Evolutionary conservation across 441 rosid genomes (phyloP).

Genomic region (Pelargonium cotyledonis): DNA sequence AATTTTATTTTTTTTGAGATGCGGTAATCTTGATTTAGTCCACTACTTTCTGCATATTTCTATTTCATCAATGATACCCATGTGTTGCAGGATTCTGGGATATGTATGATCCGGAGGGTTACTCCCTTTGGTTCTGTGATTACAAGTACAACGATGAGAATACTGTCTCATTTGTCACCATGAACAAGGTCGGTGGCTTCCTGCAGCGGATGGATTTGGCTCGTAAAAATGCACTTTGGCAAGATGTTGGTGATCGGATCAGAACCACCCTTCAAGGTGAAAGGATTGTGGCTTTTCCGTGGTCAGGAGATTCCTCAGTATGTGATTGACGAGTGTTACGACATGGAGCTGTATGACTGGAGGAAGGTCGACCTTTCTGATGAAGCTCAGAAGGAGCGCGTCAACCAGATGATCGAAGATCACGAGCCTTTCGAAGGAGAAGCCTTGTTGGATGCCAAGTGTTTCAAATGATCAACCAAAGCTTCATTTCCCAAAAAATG

Average conservation of each 20-base stretch:
- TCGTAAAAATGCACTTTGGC: constrained; percentile 86
- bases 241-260: constrained; percentile 82
- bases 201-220: constrained; percentile 92
- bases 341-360: constrained; percentile 96
- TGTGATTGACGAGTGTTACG: constrained; percentile 75
- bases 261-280: constrained; percentile 72
- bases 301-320: constrained; percentile 79
- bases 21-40: too few relatives aligned
- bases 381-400: constrained; percentile 82
- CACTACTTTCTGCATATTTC: neutral
- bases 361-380: constrained; percentile 71
- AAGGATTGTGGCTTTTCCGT: constrained; percentile 94
- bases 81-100: constrained; percentile 99
- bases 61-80: too few relatives aligned
- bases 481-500: too few relatives aligned
- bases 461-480: constrained; percentile 83
- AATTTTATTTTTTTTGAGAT: too few relatives aligned
- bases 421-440: constrained; percentile 88
- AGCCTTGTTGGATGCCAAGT: constrained; percentile 86
- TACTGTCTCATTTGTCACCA: constrained; percentile 67
- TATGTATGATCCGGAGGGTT: constrained; percentile 95
- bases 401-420: constrained; percentile 89
- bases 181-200: constrained; percentile 89
- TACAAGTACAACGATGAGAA: constrained; percentile 94
- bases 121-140: constrained; percentile 92